Evolutionary conservation across 139 green algal species (phyloP), one percentile per base, ranked within the genome.

Genomic region (Chlorella sp.): DNA sequence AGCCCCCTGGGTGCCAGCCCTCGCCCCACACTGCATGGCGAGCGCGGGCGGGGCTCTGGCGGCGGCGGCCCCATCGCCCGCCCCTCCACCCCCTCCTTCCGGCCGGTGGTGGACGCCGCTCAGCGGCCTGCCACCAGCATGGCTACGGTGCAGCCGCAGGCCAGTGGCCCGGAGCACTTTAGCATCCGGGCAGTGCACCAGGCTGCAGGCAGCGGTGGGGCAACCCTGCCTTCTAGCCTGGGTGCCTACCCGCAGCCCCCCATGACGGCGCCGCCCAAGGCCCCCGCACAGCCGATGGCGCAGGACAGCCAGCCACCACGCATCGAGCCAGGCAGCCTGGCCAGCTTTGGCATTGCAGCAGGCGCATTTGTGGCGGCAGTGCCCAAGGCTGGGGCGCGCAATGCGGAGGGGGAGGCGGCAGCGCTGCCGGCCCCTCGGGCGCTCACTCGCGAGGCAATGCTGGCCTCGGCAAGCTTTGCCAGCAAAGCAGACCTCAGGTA

Each of bases 81-180:
- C 15, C 81, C 81, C 32, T n/a, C 47, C 68, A 85, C 80, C 1
- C 80, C 80, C 68, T 78, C 64, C 80, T 79, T 85, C 81, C 81
- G 79, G 81, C 81, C 81, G 2, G 67, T 85, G 69, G 64, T 32
- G 26, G 32, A 62, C 7, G 44, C 44, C 44, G 44, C 44, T 9
- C 5, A 5, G 32, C 5, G 41, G 38, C 26, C 51, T 67, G 16
- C 80, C 51, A 85, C 80, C 26, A 71, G 70, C 1, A 23, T 76
- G 32, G 62, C 11, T 20, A 4, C 32, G 25, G 57, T 28, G 20
- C 57, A 15, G 60, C 36, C 13, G 55, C 32, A 20, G 74, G 39
- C 55, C 18, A 56, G 26, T 21, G n/a, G 6, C 0, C 74, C 17
- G 4, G 55, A n/a, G 32, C 36, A 36, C 36, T 83, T 83, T 63